phyloP scores from a whole-genome alignment of 2,329 filamentous ascomycete species.

The Alternaria arborescens region DNA sequence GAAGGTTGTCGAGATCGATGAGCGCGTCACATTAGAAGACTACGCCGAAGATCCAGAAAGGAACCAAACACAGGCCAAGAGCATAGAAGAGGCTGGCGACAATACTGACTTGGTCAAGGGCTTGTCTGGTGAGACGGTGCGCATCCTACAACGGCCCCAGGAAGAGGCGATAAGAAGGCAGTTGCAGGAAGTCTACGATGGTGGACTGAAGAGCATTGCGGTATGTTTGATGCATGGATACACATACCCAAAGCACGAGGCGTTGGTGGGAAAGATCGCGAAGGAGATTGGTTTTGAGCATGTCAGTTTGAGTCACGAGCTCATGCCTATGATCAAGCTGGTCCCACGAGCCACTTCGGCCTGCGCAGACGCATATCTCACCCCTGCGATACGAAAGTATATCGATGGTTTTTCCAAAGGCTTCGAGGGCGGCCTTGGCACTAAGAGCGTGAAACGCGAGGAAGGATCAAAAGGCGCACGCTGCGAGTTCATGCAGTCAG shows the following conservation, averaged over 20 bases:
- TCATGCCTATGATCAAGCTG: slow-evolving; percentile 90
- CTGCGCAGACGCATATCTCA: slow-evolving; percentile 81
- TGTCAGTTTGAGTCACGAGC: slow-evolving; percentile 79
- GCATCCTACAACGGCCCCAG: slow-evolving; percentile 71
- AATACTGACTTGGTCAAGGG: slow-evolving; percentile 71
- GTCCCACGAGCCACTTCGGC: slow-evolving; percentile 78
- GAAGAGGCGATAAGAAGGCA: slow-evolving; percentile 66
- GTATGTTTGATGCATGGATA: slow-evolving; percentile 94
- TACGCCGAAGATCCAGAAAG: slow-evolving; percentile 87
- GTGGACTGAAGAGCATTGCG: slow-evolving; percentile 80
- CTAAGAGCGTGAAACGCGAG: slow-evolving; percentile 74
- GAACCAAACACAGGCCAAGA: slow-evolving; percentile 63
- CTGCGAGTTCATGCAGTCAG: slow-evolving; percentile 96
- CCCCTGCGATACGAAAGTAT: slow-evolving; percentile 80
- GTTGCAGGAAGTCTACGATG: slow-evolving; percentile 72
- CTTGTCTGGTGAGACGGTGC: slow-evolving; percentile 76
- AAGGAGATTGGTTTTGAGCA: slow-evolving; percentile 83
- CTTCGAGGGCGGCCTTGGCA: slow-evolving; percentile 82
- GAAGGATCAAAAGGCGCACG: slow-evolving; percentile 73
- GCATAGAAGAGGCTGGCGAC: slow-evolving; percentile 56
- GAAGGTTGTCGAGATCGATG: slow-evolving; percentile 85
- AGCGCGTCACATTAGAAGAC: slow-evolving; percentile 89
- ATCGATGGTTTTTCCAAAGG: slow-evolving; percentile 79
- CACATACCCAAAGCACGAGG: slow-evolving; percentile 87
- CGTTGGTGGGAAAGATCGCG: slow-evolving; percentile 77